These are phyloP conservation scores for Epichloe gansuensis DNA, from an alignment of 2,329 filamentous ascomycete species.

Conservation along the genomic window DNA sequence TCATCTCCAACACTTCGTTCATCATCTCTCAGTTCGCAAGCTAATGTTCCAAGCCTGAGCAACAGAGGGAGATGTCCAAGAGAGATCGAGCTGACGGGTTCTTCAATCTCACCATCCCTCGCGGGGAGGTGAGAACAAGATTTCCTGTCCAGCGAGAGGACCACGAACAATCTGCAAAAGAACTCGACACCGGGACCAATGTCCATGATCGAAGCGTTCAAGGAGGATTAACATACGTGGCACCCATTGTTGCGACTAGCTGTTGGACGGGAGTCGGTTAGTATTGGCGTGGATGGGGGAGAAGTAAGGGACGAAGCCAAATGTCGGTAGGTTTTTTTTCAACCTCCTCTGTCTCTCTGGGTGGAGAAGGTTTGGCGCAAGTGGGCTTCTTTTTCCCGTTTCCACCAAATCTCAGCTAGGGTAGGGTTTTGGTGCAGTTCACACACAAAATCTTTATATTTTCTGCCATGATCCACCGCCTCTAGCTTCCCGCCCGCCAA, in stretches of 20 bases:
- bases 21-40: constrained; percentile 46
- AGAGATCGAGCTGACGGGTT: constrained; percentile 67
- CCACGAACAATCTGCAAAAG: constrained; percentile 62
- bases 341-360: background rate
- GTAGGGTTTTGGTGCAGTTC: constrained; percentile 20
- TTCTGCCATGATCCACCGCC: constrained; percentile 29
- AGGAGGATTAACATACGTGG: constrained; percentile 41
- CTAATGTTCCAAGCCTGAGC: constrained; percentile 31
- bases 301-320: background rate
- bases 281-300: constrained; percentile 22
- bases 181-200: constrained; percentile 36
- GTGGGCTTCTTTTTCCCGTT: background rate
- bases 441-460: constrained; percentile 13
- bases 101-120: constrained; percentile 14
- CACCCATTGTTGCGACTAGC: constrained; percentile 30
- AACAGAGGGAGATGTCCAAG: constrained; percentile 48
- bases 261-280: constrained; percentile 27
- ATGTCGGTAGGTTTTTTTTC: constrained; percentile 5
- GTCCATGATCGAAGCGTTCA: constrained; percentile 21
- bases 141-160: constrained; percentile 62
- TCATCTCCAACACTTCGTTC: constrained; percentile 70
- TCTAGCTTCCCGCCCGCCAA: constrained; percentile 10
- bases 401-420: constrained; percentile 13
- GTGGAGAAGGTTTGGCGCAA: constrained; percentile 1
- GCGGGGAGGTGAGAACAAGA: constrained; percentile 10